These are phyloP conservation scores for Alternaria triticina DNA, from an alignment of 2,329 filamentous ascomycete species.

Conservation along the genomic window DNA sequence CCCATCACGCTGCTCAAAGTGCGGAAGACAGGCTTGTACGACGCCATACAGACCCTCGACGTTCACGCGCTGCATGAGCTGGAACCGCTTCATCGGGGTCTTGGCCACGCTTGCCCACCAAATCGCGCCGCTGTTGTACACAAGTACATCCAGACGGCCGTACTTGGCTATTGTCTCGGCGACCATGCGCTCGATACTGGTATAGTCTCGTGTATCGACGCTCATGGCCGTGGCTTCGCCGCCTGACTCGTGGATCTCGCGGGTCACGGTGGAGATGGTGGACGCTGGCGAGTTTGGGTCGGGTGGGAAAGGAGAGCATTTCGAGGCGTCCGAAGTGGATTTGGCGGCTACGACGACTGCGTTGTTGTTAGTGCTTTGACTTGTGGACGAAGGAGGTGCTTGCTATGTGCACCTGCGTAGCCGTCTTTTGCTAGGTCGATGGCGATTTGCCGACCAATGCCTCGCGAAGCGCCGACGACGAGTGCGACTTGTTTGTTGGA, in stretches of 20 bases:
- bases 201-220: slow-evolving; percentile 72
- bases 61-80: slow-evolving; percentile 59
- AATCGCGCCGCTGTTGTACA: slow-evolving; percentile 87
- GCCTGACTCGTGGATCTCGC: slow-evolving; percentile 72
- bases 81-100: slow-evolving; percentile 77
- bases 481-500: slow-evolving; percentile 65
- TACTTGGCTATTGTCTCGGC: slow-evolving; percentile 63
- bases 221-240: slow-evolving; percentile 69
- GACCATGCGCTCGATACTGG: slow-evolving; percentile 67
- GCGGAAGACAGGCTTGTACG: slow-evolving; percentile 71
- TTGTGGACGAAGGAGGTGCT: not conserved
- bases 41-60: slow-evolving; percentile 75
- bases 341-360: slow-evolving; percentile 80
- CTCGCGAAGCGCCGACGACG: slow-evolving; percentile 76
- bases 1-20: slow-evolving; percentile 61
- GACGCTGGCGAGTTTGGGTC: slow-evolving; percentile 76
- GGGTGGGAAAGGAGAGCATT: slow-evolving; percentile 69
- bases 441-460: slow-evolving; percentile 81
- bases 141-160: slow-evolving; percentile 71
- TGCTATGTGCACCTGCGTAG: slow-evolving; percentile 66
- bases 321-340: slow-evolving; percentile 68
- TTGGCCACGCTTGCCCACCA: slow-evolving; percentile 80
- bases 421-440: slow-evolving; percentile 75
- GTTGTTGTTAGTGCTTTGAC: slow-evolving; percentile 3
- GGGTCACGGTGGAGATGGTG: slow-evolving; percentile 80